Conservation (phyloP, 2,329 filamentous ascomycete genomes). For the Bipolaris zeicola region DNA sequence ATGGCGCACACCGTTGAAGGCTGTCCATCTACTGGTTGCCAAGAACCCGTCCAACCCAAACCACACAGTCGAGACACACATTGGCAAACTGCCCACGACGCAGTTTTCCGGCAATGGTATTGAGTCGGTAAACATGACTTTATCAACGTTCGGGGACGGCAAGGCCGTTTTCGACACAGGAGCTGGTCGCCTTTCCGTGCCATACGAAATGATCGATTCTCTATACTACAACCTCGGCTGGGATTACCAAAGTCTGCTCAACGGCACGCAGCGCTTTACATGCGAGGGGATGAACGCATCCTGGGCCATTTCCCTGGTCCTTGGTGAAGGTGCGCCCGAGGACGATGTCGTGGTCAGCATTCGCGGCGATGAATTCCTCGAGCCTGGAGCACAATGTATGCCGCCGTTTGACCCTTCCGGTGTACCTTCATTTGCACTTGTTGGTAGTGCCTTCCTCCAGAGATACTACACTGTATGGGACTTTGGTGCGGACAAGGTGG, state of each 20-base stretch:
- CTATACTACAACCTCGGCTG: slow-evolving; percentile 29
- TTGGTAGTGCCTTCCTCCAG: slow-evolving; percentile 19
- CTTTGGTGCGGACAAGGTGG: slow-evolving; percentile 21
- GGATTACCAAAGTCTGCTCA: slow-evolving; percentile 20
- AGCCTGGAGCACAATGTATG: slow-evolving; percentile 19
- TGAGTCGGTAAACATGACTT: slow-evolving; percentile 14
- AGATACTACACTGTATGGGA: slow-evolving; percentile 22
- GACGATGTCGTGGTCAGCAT: slow-evolving; percentile 21
- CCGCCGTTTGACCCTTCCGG: slow-evolving; percentile 23
- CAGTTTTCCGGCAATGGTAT: not conserved
- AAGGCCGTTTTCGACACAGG: slow-evolving; percentile 26
- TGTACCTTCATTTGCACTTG: slow-evolving; percentile 7
- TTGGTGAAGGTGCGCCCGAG: slow-evolving; percentile 15
- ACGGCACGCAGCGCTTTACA: slow-evolving; percentile 17
- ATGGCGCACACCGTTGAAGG: slow-evolving; percentile 22
- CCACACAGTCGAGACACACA: slow-evolving; percentile 8
- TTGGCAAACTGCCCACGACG: slow-evolving; percentile 5
- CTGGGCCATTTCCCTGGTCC: slow-evolving; percentile 23
- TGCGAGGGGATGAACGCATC: slow-evolving; percentile 25
- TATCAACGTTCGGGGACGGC: slow-evolving; percentile 2
- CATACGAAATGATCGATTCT: slow-evolving; percentile 11
- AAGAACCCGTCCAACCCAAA: slow-evolving; percentile 13
- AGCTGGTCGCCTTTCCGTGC: slow-evolving; percentile 22
- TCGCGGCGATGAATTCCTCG: slow-evolving; percentile 13
- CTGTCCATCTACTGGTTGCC: slow-evolving; percentile 13